Conservation (phyloP, 345 rosid genomes). For the Dimocarpus longan region DNA sequence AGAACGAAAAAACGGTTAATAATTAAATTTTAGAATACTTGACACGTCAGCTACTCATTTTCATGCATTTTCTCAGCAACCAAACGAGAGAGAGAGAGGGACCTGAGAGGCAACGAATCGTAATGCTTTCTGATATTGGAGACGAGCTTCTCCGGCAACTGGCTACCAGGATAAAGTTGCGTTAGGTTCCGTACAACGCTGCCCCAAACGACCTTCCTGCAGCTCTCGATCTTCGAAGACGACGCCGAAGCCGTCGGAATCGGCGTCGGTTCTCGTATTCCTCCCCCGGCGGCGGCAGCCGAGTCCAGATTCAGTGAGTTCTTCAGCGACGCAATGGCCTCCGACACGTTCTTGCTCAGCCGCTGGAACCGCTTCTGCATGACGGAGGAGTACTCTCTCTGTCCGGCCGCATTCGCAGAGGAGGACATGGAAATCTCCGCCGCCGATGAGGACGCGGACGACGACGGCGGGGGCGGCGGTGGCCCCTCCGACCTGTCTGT, state of each 20-base stretch:
- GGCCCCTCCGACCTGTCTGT: slow-evolving; percentile 73
- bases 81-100: slow-evolving; percentile 17
- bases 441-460: slow-evolving; percentile 15
- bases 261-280: slow-evolving; percentile 14
- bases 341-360: slow-evolving; percentile 81
- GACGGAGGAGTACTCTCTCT: slow-evolving; percentile 43
- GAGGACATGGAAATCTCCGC: neutral
- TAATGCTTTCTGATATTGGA: slow-evolving; percentile 90
- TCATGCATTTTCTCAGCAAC: slow-evolving; percentile 27
- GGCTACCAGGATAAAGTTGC: slow-evolving; percentile 91
- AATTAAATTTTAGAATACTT: neutral
- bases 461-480: slow-evolving; percentile 16
- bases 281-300: slow-evolving; percentile 26
- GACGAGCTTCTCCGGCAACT: slow-evolving; percentile 93
- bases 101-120: slow-evolving; percentile 97
- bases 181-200: slow-evolving; percentile 85
- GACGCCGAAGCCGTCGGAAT: slow-evolving; percentile 15
- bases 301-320: slow-evolving; percentile 86
- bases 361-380: slow-evolving; percentile 84
- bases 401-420: neutral
- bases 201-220: slow-evolving; percentile 85
- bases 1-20: neutral
- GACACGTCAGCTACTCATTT: neutral
- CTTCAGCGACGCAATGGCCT: slow-evolving; percentile 85
- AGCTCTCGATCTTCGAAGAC: slow-evolving; percentile 47